These are phyloP conservation scores for Fomitopsis schrenkii DNA, from an alignment of 1,284 basidiomycete genomes.

Conservation along the genomic window DNA sequence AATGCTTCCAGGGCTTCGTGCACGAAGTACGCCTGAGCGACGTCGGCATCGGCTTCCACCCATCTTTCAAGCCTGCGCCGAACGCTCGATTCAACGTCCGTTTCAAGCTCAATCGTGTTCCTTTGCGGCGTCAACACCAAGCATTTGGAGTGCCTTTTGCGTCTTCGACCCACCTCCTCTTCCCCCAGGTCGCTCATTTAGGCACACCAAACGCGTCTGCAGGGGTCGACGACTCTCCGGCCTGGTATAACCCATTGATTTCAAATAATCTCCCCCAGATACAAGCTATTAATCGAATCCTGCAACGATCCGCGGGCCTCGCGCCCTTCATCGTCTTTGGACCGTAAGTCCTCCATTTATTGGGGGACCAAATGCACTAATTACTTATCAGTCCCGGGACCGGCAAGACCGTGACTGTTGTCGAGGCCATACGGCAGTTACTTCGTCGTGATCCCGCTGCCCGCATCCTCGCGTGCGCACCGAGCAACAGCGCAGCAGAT, in stretches of 20 bases:
- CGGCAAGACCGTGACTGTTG: constrained; percentile 65
- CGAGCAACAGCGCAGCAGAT: constrained; percentile 60
- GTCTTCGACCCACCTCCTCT: constrained; percentile 33
- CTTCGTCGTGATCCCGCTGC: constrained; percentile 37
- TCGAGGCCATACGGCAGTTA: constrained; percentile 62
- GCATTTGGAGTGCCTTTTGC: constrained; percentile 43
- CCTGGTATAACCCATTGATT: constrained; percentile 40
- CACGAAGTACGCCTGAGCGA: constrained; percentile 45
- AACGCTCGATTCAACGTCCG: constrained; percentile 40
- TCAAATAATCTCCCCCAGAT: constrained; percentile 46
- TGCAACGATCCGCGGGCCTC: constrained; percentile 39
- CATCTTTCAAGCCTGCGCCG: constrained; percentile 33
- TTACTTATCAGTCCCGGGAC: constrained; percentile 50
- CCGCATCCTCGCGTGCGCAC: constrained; percentile 60
- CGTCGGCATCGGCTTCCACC: constrained; percentile 50
- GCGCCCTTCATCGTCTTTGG: constrained; percentile 62
- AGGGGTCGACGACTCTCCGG: constrained; percentile 12
- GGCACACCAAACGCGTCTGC: constrained; percentile 1
- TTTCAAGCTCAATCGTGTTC: constrained; percentile 53
- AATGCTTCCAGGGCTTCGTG: constrained; percentile 57
- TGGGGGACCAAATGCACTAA: not conserved
- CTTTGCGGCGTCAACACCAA: constrained; percentile 53
- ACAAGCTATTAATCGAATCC: constrained; percentile 50
- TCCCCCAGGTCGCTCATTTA: constrained; percentile 34
- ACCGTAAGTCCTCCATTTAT: constrained; percentile 42